Evolutionary conservation across 2,329 filamentous ascomycete genomes (phyloP), one percentile per base, ranked within the genome.

Genomic region (Talaromyces marneffei): DNA sequence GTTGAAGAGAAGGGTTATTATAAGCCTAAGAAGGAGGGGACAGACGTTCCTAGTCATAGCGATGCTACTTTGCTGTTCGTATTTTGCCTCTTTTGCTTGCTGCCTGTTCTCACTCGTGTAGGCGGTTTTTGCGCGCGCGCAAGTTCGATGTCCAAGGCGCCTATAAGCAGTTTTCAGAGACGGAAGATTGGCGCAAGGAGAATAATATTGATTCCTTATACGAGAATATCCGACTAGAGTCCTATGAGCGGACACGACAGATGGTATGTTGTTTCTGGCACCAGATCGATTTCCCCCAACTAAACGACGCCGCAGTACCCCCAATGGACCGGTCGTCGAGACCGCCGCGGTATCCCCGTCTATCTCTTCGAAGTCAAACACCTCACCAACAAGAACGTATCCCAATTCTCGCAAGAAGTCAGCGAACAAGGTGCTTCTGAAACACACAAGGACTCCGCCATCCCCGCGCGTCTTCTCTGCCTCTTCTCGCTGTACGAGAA

Each of bases 401-500:
- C 85, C 46, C 83, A 85, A 61, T 96, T 96, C 77, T 89, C 93
- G 71, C 70, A 74, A 56, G 72, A 75, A 62, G 68, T 79, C 77
- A 65, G 64, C 60, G 74, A 78, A 20, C 78, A 79, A 56, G 79
- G 80, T 20, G 81, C 80, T 44, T 80, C 83, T 62, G 82, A 82
- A 68, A 82, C 87, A 67, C 86, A 88, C 66, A 83, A 86, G 65
- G 77, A 70, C 66, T 78, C 78, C 35, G 70, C 75, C 85, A 74
- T 77, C 1, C 84, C 89, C 0, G 80, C 88, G 27, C 91, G 91
- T 71, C 84, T 96, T 70, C 81, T 97, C 57, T 89, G 91, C 25
- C 83, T 97, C 4, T 96, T 96, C 73, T 91, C 92, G 1, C 82
- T 97, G 16, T 97, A 97, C 79, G 93, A 97, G 78, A 94, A 94